Conservation (phyloP, 352 stramenopile genomes). For the Blastocystis sp. region DNA sequence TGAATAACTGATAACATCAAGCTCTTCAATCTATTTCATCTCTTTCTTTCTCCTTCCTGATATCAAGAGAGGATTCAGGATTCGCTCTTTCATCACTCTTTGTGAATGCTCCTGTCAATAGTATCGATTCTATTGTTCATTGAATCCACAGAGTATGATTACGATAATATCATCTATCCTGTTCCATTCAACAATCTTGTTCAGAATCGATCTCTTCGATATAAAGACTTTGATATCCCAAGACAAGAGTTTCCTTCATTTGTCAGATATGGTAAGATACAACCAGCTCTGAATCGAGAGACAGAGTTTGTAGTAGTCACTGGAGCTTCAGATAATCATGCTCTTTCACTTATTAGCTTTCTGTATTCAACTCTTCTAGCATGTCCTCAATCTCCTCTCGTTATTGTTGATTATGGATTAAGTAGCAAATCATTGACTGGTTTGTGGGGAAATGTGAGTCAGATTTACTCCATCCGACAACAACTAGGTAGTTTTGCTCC, state of each 20-base stretch:
- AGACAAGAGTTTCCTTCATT: neutral
- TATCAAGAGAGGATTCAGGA: neutral
- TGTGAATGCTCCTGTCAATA: neutral
- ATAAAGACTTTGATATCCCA: neutral
- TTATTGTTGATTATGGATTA: constrained; percentile 26
- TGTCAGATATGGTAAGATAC: neutral
- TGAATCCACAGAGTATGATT: constrained; percentile 3
- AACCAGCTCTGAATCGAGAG: neutral
- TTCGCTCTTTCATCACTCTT: neutral
- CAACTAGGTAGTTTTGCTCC: neutral
- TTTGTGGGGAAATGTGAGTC: neutral
- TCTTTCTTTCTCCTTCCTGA: too few species aligned
- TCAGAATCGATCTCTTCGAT: neutral
- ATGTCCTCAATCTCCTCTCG: neutral
- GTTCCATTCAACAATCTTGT: constrained; percentile 14
- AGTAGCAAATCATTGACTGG: neutral
- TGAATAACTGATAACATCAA: too few species aligned
- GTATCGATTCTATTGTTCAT: neutral
- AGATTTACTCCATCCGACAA: neutral
- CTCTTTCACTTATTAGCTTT: neutral
- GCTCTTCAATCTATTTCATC: too few species aligned
- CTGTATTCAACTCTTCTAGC: neutral
- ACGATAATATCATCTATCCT: neutral
- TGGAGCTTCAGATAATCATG: neutral
- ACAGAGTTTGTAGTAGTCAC: neutral